Conservation (phyloP, 345 rosid genomes). For the Nephelium lappaceum region DNA sequence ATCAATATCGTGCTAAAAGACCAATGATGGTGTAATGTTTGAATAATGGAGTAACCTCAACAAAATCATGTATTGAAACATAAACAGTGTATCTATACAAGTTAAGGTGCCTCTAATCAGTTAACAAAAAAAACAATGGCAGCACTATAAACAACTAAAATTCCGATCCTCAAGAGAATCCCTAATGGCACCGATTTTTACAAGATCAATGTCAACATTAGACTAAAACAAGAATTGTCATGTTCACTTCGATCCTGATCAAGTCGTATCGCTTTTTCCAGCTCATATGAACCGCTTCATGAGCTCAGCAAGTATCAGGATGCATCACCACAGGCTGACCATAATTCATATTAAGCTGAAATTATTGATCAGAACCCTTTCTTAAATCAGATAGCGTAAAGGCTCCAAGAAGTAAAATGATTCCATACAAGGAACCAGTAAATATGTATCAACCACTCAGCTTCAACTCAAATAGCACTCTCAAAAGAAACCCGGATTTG, state of each 20-base stretch:
- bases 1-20: too few species aligned
- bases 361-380: neutral
- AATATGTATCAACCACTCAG: neutral
- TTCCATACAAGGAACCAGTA: neutral
- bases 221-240: conserved; percentile 16
- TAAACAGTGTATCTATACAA: conserved; percentile 37
- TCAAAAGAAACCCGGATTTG: conserved; percentile 57
- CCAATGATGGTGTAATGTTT: neutral
- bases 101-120: conserved; percentile 26
- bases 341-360: neutral
- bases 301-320: neutral
- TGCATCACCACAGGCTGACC: neutral
- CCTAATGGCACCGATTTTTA: conserved; percentile 24
- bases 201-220: conserved; percentile 9
- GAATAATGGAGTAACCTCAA: neutral
- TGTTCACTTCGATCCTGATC: neutral
- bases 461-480: conserved; percentile 47
- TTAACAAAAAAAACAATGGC: neutral
- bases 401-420: conserved; percentile 4
- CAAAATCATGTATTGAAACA: conserved; percentile 22
- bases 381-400: neutral
- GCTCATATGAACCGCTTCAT: neutral
- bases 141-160: conserved; percentile 20
- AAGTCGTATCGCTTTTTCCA: neutral
- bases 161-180: conserved; percentile 12